A percentile compares a stretch with the other conserved stretches of the same genome.
Conservation (phyloP, 768 basidiomycete genomes). For the Saitozyma podzolica region DNA sequence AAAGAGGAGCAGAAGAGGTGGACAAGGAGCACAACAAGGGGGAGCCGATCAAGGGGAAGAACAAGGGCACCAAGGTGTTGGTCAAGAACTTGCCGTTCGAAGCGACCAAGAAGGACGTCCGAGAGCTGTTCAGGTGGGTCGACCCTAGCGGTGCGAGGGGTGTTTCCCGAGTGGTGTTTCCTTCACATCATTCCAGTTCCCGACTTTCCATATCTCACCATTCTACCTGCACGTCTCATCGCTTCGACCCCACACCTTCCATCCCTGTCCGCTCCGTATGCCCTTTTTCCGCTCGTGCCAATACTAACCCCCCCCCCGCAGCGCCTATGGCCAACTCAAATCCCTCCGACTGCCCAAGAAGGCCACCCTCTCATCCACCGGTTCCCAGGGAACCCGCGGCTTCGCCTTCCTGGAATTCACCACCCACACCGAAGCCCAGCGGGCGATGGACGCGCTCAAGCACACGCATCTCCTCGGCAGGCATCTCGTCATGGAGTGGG, state of each 20-base stretch:
- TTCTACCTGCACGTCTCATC: too few relatives aligned
- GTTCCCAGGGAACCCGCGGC: conserved; percentile 60
- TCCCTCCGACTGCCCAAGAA: conserved; percentile 90
- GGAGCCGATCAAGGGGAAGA: conserved; percentile 56
- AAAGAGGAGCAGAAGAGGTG: conserved; percentile 69
- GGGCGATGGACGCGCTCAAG: conserved; percentile 77
- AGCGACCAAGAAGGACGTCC: conserved; percentile 85
- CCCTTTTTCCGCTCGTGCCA: not conserved
- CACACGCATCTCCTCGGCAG: conserved; percentile 95
- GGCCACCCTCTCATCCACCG: conserved; percentile 71
- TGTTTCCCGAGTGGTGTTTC: conserved; percentile 1
- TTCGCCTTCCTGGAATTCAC: conserved; percentile 97
- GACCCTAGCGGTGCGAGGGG: too few relatives aligned
- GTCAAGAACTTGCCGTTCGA: conserved; percentile 99
- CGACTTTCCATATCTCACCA: too few relatives aligned
- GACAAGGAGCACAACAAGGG: conserved; percentile 40
- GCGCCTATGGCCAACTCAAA: conserved; percentile 83
- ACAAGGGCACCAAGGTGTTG: conserved; percentile 85
- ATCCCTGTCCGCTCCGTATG: not conserved
- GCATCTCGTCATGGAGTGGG: conserved; percentile 94
- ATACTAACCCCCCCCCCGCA: not conserved
- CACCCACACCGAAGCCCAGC: conserved; percentile 83
- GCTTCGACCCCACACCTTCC: not conserved
- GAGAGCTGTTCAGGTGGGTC: conserved; percentile 66
- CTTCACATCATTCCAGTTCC: not conserved